Conservation (phyloP, 1,139 yeast genomes). For the Suhomyces coccinellae region DNA sequence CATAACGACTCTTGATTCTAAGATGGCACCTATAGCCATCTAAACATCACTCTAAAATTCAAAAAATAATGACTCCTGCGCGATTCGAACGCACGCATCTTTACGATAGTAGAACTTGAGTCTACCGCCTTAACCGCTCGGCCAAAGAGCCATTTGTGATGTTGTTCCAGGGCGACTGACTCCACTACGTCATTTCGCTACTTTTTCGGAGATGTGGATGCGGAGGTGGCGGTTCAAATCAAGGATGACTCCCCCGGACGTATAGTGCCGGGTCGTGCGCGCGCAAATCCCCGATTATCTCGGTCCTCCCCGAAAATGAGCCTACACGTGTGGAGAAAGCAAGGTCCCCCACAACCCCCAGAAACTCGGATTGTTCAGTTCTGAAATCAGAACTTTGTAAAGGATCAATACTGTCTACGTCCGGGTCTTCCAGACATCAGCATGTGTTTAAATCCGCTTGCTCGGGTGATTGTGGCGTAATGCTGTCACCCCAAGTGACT, state of each 20-base stretch:
- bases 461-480: neutral
- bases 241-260: neutral
- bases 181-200: neutral
- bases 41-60: too few species aligned
- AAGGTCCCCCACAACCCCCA: too few species aligned
- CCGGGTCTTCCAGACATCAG: neutral
- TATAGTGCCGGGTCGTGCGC: neutral
- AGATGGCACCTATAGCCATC: too few species aligned
- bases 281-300: neutral
- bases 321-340: too few species aligned
- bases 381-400: neutral
- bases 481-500: neutral
- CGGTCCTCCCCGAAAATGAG: neutral
- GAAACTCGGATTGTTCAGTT: too few species aligned
- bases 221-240: neutral
- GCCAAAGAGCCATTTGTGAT: neutral
- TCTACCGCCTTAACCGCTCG: neutral
- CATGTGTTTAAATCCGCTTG: neutral
- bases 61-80: neutral
- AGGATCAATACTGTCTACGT: neutral
- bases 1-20: too few species aligned
- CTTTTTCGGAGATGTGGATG: neutral
- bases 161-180: too few species aligned
- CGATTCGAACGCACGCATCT: neutral
- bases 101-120: neutral